Evolutionary conservation across 1,139 yeast species (phyloP), one percentile per base, ranked within the genome.

Genomic region (Trichomonascaceae sp.): DNA sequence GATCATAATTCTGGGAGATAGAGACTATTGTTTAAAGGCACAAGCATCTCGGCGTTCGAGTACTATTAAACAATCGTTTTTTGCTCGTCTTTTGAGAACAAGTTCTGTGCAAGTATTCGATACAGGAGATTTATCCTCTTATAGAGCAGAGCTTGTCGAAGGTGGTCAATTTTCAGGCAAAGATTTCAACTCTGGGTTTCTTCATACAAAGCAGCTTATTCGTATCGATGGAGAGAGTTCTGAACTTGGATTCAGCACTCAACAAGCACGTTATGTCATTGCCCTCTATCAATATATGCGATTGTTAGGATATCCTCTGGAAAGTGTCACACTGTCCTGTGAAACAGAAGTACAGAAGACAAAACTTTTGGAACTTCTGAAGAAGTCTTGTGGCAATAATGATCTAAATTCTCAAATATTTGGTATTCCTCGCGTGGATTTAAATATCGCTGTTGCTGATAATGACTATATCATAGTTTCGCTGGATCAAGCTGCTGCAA

Each of bases 211-310:
- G 15, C 84, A 81, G 61, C 65, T 74, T 36, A 66, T 81, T 19
- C 61, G 73, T 27, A 73, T 75, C 2, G 67, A 62, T 1, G 71
- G 68, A 47, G 60, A 63, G 27, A 24, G 19, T 36, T 15, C 22
- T 7, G 48, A 49, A 20, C 22, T 12, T 20, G 50, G 43, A 9
- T 22, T 17, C 27, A 36, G 19, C 15, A 39, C 30, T 8, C 18
- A 36, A 3, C 87, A 83, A 60, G 87, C 86, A 0, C 83, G 80
- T 58, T 79, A 70, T 58, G 71, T 78, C 13, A 79, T 79, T 9
- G 68, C 70, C 0, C 60, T 82, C 9, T 81, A 71, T 61, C 74
- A 73, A 64, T 81, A 79, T 60, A 69, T 83, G 77, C 63, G 77
- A 22, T 60, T 73, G 2, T 57, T 75, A 18, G 82, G 81, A 0